These are phyloP conservation scores for Sporothrix mexicana DNA, from an alignment of 2,329 filamentous ascomycete genomes.

Conservation along the genomic window DNA sequence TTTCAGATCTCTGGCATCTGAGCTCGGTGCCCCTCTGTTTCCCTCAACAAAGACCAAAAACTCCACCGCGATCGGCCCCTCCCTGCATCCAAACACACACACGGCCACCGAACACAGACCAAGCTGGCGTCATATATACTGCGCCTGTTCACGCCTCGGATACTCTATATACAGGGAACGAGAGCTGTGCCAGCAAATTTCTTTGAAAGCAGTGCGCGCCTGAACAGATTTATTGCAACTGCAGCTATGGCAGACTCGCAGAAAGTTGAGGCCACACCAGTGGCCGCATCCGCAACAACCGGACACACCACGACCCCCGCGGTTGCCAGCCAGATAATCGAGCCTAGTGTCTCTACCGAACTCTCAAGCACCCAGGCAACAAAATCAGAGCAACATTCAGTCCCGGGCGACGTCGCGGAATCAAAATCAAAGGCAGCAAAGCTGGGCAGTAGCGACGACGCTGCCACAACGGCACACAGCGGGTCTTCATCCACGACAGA, in stretches of 20 bases:
- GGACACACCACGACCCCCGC: not conserved
- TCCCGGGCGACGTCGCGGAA: not conserved
- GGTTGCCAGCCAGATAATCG: not conserved
- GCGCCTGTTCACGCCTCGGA: conserved; percentile 16
- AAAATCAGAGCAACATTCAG: not conserved
- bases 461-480: not conserved
- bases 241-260: conserved; percentile 23
- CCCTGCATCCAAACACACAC: not conserved
- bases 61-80: not conserved
- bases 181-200: not conserved
- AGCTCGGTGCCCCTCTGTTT: not conserved
- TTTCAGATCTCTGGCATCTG: not conserved
- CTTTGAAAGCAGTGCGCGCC: not conserved
- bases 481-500: no score
- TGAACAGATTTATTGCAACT: not conserved
- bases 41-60: not conserved
- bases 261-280: not conserved
- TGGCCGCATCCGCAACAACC: not conserved
- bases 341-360: not conserved
- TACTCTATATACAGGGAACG: not conserved
- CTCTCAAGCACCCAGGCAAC: not conserved
- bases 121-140: conserved; percentile 31
- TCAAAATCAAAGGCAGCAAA: conserved; percentile 16
- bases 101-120: not conserved
- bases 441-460: conserved; percentile 8